Conservation (phyloP, 108 stramenopile genomes). For the Licmophora abbreviata region DNA sequence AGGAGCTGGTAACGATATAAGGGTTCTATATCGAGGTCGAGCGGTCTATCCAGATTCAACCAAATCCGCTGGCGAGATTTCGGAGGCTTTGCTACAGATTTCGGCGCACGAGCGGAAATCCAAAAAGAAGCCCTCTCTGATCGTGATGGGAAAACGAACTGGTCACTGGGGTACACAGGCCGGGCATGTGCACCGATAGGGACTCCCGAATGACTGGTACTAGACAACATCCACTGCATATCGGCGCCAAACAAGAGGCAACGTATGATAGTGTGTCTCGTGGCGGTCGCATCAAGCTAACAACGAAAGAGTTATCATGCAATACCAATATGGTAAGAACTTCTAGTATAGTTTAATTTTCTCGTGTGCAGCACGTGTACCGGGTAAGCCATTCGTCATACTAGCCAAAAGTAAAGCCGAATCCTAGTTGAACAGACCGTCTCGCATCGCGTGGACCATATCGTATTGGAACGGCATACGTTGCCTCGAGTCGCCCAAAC, state of each 20-base stretch:
- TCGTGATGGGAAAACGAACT: constrained; percentile 1
- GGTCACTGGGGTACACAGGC: constrained; percentile 3
- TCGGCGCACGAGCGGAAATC: background rate
- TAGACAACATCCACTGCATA: no score
- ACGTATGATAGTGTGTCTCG: no score
- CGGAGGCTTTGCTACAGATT: background rate
- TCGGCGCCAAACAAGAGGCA: no score
- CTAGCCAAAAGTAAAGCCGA: constrained; percentile 72
- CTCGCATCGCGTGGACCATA: constrained; percentile 73
- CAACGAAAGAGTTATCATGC: no score
- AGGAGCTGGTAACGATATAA: background rate
- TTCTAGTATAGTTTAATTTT: no score
- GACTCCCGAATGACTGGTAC: no score
- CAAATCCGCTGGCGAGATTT: background rate
- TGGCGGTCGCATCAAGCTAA: no score
- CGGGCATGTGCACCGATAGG: constrained; percentile 4
- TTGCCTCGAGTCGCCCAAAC: constrained; percentile 64
- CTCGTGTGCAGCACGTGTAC: no score
- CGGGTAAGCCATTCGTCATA: no score
- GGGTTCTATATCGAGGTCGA: constrained; percentile 2
- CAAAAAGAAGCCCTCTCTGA: background rate
- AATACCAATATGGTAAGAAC: no score
- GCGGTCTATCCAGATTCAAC: constrained; percentile 1
- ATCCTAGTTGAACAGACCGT: constrained; percentile 69
- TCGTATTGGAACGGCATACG: constrained; percentile 74